A percentile compares a stretch with the other conserved stretches of the same genome.
These are phyloP conservation scores for Verbena officinalis DNA, from an alignment of 257 asterid species.

Conservation along the genomic window DNA sequence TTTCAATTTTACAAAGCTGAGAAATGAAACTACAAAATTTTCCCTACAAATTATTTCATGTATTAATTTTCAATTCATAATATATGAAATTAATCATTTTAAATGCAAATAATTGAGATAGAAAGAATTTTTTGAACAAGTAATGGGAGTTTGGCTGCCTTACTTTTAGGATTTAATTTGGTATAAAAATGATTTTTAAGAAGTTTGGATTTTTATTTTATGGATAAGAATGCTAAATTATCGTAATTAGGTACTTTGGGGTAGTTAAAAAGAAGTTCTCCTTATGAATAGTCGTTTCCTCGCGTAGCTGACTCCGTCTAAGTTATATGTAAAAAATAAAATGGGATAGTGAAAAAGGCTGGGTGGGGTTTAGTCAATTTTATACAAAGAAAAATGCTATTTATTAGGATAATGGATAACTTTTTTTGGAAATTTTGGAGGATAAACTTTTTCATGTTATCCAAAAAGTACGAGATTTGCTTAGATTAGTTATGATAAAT, in stretches of 20 bases:
- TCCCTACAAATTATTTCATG: too few relatives aligned
- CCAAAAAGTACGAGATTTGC: too few relatives aligned
- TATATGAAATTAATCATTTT: too few relatives aligned
- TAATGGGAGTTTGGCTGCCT: too few relatives aligned
- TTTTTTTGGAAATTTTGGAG: not conserved
- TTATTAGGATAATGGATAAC: not conserved
- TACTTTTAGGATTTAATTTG: not conserved
- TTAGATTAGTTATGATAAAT: too few relatives aligned
- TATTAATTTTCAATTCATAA: too few relatives aligned
- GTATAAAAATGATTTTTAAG: not conserved
- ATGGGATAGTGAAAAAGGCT: not conserved
- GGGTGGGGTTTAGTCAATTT: not conserved
- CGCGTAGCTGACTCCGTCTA: conserved; percentile 14
- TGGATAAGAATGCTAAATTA: conserved; percentile 9
- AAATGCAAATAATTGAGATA: too few relatives aligned
- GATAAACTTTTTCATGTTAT: too few relatives aligned
- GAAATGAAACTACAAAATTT: too few relatives aligned
- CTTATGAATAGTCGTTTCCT: not conserved
- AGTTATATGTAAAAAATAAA: not conserved
- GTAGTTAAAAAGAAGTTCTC: not conserved
- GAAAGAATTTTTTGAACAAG: too few relatives aligned
- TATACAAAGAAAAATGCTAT: not conserved
- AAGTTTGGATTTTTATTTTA: not conserved
- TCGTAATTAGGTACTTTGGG: not conserved
- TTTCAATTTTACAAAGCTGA: too few relatives aligned